A percentile compares a stretch with the other conserved stretches of the same genome.
Conservation (phyloP, 495 filamentous ascomycete genomes). For the Talaromyces ruber region DNA sequence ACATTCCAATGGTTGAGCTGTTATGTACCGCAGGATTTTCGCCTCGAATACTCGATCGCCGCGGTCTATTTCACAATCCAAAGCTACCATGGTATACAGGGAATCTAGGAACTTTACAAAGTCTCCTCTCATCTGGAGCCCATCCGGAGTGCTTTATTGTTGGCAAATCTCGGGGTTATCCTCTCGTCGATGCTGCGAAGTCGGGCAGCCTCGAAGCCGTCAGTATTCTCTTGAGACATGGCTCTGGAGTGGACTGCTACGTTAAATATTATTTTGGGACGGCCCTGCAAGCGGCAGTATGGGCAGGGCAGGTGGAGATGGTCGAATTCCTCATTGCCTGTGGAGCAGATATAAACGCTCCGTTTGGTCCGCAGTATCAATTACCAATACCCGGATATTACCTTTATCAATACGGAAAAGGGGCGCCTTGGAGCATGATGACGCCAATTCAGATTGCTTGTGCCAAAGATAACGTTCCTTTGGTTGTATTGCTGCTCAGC, state of each 20-base stretch:
- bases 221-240: slow-evolving; percentile 9
- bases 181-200: slow-evolving; percentile 7
- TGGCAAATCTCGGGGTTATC: background rate
- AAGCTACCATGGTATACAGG: background rate
- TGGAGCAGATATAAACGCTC: slow-evolving; percentile 15
- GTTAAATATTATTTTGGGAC: slow-evolving; percentile 5
- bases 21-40: slow-evolving; percentile 1
- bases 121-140: background rate
- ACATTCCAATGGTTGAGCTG: background rate
- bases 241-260: slow-evolving; percentile 15
- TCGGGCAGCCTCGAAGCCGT: slow-evolving; percentile 9
- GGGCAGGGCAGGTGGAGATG: slow-evolving; percentile 12
- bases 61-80: background rate
- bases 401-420: background rate
- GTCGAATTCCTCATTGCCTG: slow-evolving; percentile 19
- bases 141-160: background rate
- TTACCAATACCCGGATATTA: background rate
- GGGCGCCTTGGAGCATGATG: background rate
- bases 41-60: background rate
- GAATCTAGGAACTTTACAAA: background rate
- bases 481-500: slow-evolving; percentile 7
- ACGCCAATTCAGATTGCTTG: slow-evolving; percentile 8
- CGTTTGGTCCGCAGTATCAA: background rate
- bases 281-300: slow-evolving; percentile 20
- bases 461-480: background rate